These are phyloP conservation scores for Schizosaccharomyces osmophilus DNA, from an alignment of 805 yeast species.

Conservation along the genomic window DNA sequence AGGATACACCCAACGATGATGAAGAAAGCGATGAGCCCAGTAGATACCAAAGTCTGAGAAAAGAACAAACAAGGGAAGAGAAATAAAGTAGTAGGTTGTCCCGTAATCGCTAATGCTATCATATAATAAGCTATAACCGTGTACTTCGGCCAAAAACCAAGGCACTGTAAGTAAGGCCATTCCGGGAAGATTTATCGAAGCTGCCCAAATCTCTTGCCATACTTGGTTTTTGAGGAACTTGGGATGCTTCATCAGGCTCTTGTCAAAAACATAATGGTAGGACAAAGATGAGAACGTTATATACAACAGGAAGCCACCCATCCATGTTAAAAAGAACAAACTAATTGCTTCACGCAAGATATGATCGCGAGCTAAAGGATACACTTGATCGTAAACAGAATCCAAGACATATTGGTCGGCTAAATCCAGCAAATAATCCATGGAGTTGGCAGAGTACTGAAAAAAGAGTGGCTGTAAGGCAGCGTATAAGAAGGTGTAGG, in stretches of 20 bases:
- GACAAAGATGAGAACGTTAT: conserved; percentile 51
- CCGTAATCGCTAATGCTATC: conserved; percentile 40
- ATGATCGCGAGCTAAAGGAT: conserved; percentile 27
- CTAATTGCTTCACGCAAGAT: conserved; percentile 48
- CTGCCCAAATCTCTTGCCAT: conserved; percentile 56
- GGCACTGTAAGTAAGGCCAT: conserved; percentile 80
- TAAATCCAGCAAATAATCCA: background rate
- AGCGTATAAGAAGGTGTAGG: background rate
- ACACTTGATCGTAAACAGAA: background rate
- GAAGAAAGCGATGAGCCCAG: conserved; percentile 74
- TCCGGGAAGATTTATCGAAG: conserved; percentile 37
- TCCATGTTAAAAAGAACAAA: conserved; percentile 39
- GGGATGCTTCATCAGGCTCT: conserved; percentile 81
- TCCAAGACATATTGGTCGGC: background rate
- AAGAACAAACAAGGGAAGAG: conserved; percentile 57
- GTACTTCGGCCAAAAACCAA: conserved; percentile 64
- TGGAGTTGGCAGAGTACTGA: background rate
- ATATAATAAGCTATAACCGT: conserved; percentile 63
- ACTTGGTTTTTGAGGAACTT: conserved; percentile 85
- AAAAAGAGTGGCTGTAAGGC: background rate
- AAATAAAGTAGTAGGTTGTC: conserved; percentile 42
- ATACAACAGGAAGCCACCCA: conserved; percentile 72
- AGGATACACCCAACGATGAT: conserved; percentile 79
- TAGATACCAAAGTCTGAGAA: conserved; percentile 90
- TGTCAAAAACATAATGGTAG: conserved; percentile 60